phyloP scores from a whole-genome alignment of 805 yeast species.

The Citeromyces nyonsensis region DNA sequence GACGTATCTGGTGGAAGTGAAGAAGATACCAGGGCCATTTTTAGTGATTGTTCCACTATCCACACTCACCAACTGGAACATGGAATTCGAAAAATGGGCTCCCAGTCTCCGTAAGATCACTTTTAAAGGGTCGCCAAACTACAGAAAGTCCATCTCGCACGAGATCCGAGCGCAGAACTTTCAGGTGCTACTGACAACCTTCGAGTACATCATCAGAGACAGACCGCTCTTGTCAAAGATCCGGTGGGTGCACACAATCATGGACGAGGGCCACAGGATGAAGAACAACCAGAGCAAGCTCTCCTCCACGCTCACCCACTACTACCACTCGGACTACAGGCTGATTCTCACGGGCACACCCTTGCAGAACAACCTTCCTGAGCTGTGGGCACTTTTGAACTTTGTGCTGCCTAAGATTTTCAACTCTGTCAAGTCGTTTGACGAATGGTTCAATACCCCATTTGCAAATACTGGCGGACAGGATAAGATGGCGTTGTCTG shows the following conservation, averaged over 20 bases:
- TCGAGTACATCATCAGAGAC: constrained; percentile 69
- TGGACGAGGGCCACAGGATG: constrained; percentile 87
- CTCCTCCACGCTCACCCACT: constrained; percentile 53
- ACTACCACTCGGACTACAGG: constrained; percentile 62
- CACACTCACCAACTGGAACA: constrained; percentile 73
- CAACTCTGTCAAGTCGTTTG: constrained; percentile 75
- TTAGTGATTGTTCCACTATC: constrained; percentile 75
- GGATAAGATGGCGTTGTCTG: constrained; percentile 67
- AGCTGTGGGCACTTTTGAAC: constrained; percentile 72
- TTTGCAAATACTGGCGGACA: constrained; percentile 76
- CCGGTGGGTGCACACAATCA: constrained; percentile 76
- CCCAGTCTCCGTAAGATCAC: constrained; percentile 59
- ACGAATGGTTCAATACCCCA: constrained; percentile 85
- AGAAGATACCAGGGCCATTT: constrained; percentile 53
- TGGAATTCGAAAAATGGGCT: constrained; percentile 83
- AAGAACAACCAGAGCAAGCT: constrained; percentile 65
- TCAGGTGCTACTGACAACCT: constrained; percentile 66
- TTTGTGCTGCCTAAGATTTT: constrained; percentile 75
- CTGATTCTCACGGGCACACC: constrained; percentile 83
- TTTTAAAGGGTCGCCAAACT: constrained; percentile 66
- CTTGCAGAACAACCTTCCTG: constrained; percentile 71
- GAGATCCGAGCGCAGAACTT: constrained; percentile 56
- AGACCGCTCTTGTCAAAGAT: constrained; percentile 54
- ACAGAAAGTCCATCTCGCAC: constrained; percentile 49
- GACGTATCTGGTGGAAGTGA: constrained; percentile 53